These are phyloP conservation scores for Saitozyma podzolica DNA, from an alignment of 768 basidiomycete genomes.

Conservation along the genomic window DNA sequence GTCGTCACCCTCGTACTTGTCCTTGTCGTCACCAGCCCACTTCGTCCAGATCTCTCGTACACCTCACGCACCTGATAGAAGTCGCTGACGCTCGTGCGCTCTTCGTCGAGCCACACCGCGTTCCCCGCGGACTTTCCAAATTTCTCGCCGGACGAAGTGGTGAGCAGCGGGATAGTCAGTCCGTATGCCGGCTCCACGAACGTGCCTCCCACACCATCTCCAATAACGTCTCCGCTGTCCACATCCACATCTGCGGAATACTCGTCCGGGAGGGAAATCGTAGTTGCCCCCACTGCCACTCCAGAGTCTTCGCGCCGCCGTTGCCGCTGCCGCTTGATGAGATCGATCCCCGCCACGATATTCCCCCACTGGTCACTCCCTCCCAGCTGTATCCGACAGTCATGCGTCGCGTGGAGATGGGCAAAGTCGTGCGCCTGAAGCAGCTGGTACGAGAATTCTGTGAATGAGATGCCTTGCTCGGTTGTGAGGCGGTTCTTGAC, in stretches of 20 bases:
- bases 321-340: conserved; percentile 64
- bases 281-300: background rate
- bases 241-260: conserved; percentile 59
- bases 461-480: conserved; percentile 88
- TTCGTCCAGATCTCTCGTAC: too few species aligned
- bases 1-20: too few species aligned
- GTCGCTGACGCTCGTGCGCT: conserved; percentile 80
- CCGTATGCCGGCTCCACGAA: conserved; percentile 62
- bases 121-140: conserved; percentile 98
- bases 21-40: too few species aligned
- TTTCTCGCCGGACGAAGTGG: conserved; percentile 85
- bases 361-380: conserved; percentile 99
- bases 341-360: conserved; percentile 86
- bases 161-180: conserved; percentile 89
- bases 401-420: conserved; percentile 63
- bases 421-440: conserved; percentile 96
- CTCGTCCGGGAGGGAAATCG: conserved; percentile 10
- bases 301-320: background rate
- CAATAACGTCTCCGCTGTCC: background rate
- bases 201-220: background rate
- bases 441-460: conserved; percentile 96
- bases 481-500: conserved; percentile 77
- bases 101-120: conserved; percentile 82
- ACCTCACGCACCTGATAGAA: conserved; percentile 77
- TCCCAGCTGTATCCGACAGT: conserved; percentile 84